Base-by-base conservation (phyloP, 495 filamentous ascomycete genomes). In the Penicillium pulvis region DNA sequence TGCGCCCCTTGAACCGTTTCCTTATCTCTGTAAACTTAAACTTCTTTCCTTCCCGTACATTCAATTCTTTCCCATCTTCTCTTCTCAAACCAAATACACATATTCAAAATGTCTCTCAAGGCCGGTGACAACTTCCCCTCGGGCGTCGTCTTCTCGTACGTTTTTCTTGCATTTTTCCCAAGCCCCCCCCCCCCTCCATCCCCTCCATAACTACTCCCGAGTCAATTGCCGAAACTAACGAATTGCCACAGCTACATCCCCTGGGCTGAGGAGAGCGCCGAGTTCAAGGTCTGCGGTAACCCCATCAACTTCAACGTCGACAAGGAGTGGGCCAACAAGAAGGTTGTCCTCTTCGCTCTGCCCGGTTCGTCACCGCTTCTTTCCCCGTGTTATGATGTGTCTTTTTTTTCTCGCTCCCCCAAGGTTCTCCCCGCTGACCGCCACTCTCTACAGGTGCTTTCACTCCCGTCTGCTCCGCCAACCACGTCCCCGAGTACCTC, bases 391-490 rank as follows among this genome's bases (percentile, higher is more conserved):
- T 42, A 20, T 33, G 39, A 41, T 41, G 14, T 17, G 39, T 31
- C 20, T 4, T 17, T 54, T 7, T 49, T 44, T 28, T 24, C 19
- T n/a, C 45, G 44, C 33, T 52, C 55, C 53, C 43, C 55, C 58
- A 62, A 56, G 60, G 58, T 64, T 60, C 56, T 48, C 62, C 62
- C 28, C 46, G 45, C 59, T 62, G 60, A 58, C 65, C 65, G 55
- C 66, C 51, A 64, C 56, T 48, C 28, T 16, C 23, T 65, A 76
- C 80, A 91, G 67, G 67, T 64, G 93, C 93, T 53, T 98, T 98
- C 87, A 98, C 93, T 42, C 93, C 93, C 41, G 89, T 90, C 65
- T 98, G 93, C 84, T 90, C 90, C 57, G 89, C 86, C 66, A 81
- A 82, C 67, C 93, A 98, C 80, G 81, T 98, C 63, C 89, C 91